phyloP scores from a whole-genome alignment of 2,329 filamentous ascomycete genomes.

The Sporothrix dimorphospora region DNA sequence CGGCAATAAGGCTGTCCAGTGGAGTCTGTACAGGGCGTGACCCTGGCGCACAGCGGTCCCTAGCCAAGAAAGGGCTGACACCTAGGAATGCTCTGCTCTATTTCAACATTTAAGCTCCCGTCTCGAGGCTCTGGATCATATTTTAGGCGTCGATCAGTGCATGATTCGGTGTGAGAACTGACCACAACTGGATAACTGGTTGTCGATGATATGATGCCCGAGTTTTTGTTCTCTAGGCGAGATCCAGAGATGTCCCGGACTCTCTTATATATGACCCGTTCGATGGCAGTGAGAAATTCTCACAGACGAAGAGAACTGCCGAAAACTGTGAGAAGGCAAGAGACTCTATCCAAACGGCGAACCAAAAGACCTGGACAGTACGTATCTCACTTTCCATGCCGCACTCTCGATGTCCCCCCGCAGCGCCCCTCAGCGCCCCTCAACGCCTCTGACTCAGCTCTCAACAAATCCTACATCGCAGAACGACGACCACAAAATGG shows the following conservation, averaged over 20 bases:
- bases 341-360: background rate
- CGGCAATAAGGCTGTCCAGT: background rate
- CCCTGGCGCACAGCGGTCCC: too few species aligned
- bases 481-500: background rate
- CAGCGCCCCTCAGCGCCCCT: background rate
- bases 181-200: too few species aligned
- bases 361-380: too few species aligned
- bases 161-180: background rate
- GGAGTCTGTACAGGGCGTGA: background rate
- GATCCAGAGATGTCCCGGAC: too few species aligned
- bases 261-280: too few species aligned
- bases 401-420: background rate
- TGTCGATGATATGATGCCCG: too few species aligned
- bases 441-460: background rate
- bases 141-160: background rate
- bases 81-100: too few species aligned
- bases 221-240: too few species aligned
- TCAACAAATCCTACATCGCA: conserved; percentile 8
- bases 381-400: background rate
- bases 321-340: background rate
- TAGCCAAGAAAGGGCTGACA: too few species aligned
- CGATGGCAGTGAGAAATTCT: too few species aligned
- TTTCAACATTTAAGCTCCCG: background rate
- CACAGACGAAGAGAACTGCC: too few species aligned
- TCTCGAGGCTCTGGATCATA: background rate